Percentiles rank a stretch among this genome's conserved stretches.
These are phyloP conservation scores for Aspergillus clavatus DNA, from an alignment of 2,329 filamentous ascomycete genomes.

Conservation along the genomic window DNA sequence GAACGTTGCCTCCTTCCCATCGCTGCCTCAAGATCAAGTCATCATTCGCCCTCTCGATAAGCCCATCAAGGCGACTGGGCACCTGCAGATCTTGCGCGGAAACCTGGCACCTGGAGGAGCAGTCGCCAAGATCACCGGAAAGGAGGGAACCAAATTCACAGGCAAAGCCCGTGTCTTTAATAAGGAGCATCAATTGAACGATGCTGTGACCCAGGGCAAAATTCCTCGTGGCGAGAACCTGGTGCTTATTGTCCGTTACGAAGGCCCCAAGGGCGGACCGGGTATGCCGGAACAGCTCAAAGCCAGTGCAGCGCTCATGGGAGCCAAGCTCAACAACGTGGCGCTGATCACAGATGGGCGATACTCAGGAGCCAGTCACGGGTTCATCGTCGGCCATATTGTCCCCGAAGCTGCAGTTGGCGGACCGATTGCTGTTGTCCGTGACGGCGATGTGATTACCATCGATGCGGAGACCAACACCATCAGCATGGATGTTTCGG, in stretches of 20 bases:
- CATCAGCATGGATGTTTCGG: conserved; percentile 65
- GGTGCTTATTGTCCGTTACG: conserved; percentile 86
- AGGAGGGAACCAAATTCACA: conserved; percentile 78
- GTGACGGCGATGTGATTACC: conserved; percentile 74
- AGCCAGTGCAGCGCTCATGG: conserved; percentile 86
- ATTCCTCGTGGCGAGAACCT: conserved; percentile 73
- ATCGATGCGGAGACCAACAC: conserved; percentile 78
- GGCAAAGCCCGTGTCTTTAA: conserved; percentile 81
- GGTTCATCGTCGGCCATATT: conserved; percentile 91
- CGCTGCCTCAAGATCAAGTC: conserved; percentile 69
- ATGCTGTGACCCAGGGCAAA: conserved; percentile 65
- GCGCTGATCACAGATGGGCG: conserved; percentile 89
- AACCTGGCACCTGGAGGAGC: conserved; percentile 85
- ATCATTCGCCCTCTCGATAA: conserved; percentile 77
- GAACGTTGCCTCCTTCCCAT: conserved; percentile 73
- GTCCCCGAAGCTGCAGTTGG: conserved; percentile 85
- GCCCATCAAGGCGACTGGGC: conserved; percentile 80
- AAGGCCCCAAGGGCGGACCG: conserved; percentile 87
- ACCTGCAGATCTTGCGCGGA: conserved; percentile 81
- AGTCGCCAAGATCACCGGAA: conserved; percentile 94
- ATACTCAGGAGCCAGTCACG: conserved; percentile 83
- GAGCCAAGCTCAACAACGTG: conserved; percentile 78
- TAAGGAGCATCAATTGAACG: conserved; percentile 74
- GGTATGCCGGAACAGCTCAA: conserved; percentile 96
- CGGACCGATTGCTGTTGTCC: conserved; percentile 78